A percentile compares a stretch with the other conserved stretches of the same genome.
phyloP scores from a whole-genome alignment of 108 stramenopile species.

The Asterionellopsis glacialis region DNA sequence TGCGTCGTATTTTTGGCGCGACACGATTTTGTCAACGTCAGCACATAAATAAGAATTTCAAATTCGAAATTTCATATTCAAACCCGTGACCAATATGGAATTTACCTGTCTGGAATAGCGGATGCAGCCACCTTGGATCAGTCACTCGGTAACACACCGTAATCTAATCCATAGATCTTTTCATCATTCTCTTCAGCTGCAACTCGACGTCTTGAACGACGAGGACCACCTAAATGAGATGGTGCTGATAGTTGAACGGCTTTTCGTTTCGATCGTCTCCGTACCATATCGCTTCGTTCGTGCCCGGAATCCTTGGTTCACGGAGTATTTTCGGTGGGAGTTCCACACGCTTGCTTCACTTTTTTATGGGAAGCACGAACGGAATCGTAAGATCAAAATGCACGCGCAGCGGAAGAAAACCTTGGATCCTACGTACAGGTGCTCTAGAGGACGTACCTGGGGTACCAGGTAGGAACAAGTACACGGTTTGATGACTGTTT shows the following conservation, averaged over 20 bases:
- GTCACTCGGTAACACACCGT: slow-evolving; percentile 76
- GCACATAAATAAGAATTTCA: not conserved
- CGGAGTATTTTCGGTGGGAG: no score
- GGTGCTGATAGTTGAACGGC: slow-evolving; percentile 25
- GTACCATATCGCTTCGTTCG: slow-evolving; percentile 4
- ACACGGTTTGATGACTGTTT: no score
- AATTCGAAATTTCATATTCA: not conserved
- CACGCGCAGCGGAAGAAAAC: no score
- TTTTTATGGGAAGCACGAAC: not conserved
- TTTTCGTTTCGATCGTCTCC: slow-evolving; percentile 41
- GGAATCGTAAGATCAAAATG: not conserved
- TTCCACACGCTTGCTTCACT: not conserved
- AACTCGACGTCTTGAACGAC: slow-evolving; percentile 40
- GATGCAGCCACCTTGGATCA: slow-evolving; percentile 78
- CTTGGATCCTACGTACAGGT: no score
- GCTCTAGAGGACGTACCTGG: no score
- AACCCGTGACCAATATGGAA: slow-evolving; percentile 2
- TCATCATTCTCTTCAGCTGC: slow-evolving; percentile 35
- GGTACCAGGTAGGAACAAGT: no score
- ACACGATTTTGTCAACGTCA: slow-evolving; percentile 2
- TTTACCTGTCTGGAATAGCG: slow-evolving; percentile 71
- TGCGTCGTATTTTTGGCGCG: not conserved
- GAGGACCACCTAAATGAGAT: slow-evolving; percentile 27
- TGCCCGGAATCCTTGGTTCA: no score
- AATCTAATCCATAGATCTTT: slow-evolving; percentile 75